A percentile compares a stretch with the other conserved stretches of the same genome.
Conservation (phyloP, 2,329 filamentous ascomycete genomes). For the Cryphonectria carpinicola region DNA sequence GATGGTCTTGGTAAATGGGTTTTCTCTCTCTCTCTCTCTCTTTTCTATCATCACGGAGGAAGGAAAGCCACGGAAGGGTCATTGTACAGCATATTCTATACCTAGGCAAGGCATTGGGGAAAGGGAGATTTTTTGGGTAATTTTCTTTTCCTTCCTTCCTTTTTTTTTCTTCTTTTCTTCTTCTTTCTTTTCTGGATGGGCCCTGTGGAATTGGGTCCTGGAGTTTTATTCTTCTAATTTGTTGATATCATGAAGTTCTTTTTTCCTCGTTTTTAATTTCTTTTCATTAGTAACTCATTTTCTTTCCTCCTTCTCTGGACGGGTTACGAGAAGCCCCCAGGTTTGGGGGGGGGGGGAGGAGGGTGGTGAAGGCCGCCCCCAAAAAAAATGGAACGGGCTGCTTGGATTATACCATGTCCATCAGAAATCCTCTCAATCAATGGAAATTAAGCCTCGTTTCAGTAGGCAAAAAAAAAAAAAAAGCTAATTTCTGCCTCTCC, state of each 20-base stretch:
- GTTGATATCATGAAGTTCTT: not conserved
- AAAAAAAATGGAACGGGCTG: not conserved
- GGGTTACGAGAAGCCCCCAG: not conserved
- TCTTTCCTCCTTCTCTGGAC: not conserved
- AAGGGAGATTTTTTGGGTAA: not conserved
- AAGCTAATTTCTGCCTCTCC: not conserved
- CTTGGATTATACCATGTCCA: not conserved
- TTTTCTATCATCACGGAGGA: not conserved
- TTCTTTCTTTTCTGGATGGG: not conserved
- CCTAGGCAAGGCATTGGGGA: conserved; percentile 5
- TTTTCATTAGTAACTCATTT: not conserved
- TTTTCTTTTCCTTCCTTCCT: not conserved
- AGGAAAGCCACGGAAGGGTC: not conserved
- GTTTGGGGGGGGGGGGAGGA: not conserved
- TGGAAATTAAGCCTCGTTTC: not conserved
- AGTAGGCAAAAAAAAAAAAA: not conserved
- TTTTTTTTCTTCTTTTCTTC: not conserved
- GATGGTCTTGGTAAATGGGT: not conserved
- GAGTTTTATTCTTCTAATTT: not conserved
- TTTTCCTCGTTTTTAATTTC: not conserved
- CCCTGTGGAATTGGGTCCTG: not conserved
- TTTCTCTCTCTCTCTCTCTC: not conserved
- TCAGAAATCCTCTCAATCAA: not conserved
- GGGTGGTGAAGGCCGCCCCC: not conserved
- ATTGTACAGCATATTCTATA: conserved; percentile 8